Evolutionary conservation across 176 grass and related monocot genomes (phyloP).

Genomic region (Aegilops longissima): DNA sequence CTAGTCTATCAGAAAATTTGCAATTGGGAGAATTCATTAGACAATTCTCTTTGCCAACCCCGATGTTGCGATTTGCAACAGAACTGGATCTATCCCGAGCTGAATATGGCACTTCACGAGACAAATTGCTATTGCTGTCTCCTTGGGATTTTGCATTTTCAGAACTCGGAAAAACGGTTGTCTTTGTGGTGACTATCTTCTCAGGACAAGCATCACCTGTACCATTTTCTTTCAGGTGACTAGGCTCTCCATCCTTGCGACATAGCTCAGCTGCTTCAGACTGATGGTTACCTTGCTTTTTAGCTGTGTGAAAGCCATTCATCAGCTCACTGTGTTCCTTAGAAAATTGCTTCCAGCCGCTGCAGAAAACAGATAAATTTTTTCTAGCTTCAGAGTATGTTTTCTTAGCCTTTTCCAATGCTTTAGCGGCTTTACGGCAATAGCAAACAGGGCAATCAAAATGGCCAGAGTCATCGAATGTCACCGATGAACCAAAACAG

Average conservation of each 20-base stretch:
- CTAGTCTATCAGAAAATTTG: slow-evolving; percentile 14
- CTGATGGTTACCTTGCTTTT: slow-evolving; percentile 17
- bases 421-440: slow-evolving; percentile 24
- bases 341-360: neutral
- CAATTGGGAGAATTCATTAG: slow-evolving; percentile 4
- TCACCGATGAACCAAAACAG: slow-evolving; percentile 25
- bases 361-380: slow-evolving; percentile 28
- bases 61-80: slow-evolving; percentile 22
- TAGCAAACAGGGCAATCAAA: slow-evolving; percentile 58
- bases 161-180: neutral
- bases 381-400: slow-evolving; percentile 29
- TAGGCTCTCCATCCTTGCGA: neutral
- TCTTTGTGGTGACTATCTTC: slow-evolving; percentile 16
- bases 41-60: neutral
- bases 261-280: neutral
- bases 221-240: slow-evolving; percentile 2
- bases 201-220: neutral
- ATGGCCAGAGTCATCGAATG: slow-evolving; percentile 14
- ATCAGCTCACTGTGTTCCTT: neutral
- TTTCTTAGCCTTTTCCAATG: slow-evolving; percentile 31
- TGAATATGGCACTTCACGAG: slow-evolving; percentile 18
- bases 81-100: slow-evolving; percentile 15
- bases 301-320: neutral
- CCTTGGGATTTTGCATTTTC: slow-evolving; percentile 9
- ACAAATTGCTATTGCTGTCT: slow-evolving; percentile 6